phyloP scores from a whole-genome alignment of 177 flowering plant species.

The Vitis hybrid region DNA sequence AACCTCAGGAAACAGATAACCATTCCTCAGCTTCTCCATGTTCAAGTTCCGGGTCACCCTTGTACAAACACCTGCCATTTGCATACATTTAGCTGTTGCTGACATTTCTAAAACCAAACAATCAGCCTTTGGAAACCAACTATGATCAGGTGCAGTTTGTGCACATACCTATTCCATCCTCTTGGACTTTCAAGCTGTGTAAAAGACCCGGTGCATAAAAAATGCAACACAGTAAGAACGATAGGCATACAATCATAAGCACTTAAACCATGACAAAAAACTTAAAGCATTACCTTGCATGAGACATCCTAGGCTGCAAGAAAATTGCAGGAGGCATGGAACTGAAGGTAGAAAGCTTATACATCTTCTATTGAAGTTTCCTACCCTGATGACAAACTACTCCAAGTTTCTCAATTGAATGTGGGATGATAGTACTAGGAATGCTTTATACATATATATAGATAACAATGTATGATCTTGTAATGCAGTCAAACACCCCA shows the following conservation, averaged over 20 bases:
- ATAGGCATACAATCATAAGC: not conserved
- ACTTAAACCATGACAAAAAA: not conserved
- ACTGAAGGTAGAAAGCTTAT: conserved; percentile 12
- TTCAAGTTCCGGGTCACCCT: conserved; percentile 57
- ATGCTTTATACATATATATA: not conserved
- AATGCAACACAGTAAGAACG: conserved; percentile 9
- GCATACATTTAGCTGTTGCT: not conserved
- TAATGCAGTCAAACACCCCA: not conserved
- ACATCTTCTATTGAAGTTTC: conserved; percentile 12
- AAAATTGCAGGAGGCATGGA: conserved; percentile 12
- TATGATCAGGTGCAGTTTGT: not conserved
- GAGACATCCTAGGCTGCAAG: conserved; percentile 19
- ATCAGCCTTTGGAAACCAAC: not conserved
- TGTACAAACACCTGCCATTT: conserved; percentile 32
- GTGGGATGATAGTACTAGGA: conserved; percentile 3
- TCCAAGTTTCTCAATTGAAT: not conserved
- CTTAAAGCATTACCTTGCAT: conserved; percentile 23
- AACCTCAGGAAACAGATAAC: conserved; percentile 74
- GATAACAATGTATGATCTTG: not conserved
- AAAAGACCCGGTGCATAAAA: conserved; percentile 2
- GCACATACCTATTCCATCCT: conserved; percentile 20
- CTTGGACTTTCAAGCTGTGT: conserved; percentile 17
- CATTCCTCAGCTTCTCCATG: conserved; percentile 51
- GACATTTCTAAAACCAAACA: not conserved
- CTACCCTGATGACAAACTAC: conserved; percentile 2